phyloP scores from a whole-genome alignment of 2,329 filamentous ascomycete species.

The Ophiognomonia clavigignenti-juglandacearum region DNA sequence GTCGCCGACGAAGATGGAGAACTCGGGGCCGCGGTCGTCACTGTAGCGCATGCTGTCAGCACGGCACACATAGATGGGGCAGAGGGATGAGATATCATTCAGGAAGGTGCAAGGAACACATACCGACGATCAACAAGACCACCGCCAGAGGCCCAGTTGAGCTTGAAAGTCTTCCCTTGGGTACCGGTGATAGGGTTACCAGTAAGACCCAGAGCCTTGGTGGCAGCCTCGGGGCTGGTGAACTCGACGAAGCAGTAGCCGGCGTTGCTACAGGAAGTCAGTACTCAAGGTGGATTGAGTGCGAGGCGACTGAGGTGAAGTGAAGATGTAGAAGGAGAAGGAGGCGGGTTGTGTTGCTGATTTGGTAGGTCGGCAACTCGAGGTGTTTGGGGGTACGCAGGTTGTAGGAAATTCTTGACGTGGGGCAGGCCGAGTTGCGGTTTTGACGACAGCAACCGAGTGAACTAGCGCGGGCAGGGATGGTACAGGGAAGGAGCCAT shows the following conservation, averaged over 20 bases:
- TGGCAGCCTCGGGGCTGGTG: slow-evolving; percentile 72
- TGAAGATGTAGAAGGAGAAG: too few species aligned
- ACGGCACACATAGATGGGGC: too few species aligned
- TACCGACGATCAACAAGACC: slow-evolving; percentile 90
- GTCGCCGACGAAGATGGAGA: slow-evolving; percentile 95
- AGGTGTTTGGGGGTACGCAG: too few species aligned
- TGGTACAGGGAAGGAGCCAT: too few species aligned
- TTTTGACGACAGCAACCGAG: too few species aligned
- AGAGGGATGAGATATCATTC: too few species aligned
- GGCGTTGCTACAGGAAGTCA: slow-evolving; percentile 65
- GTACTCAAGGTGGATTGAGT: not conserved
- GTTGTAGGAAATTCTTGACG: too few species aligned
- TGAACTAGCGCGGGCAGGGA: too few species aligned
- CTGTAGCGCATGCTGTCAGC: slow-evolving; percentile 39
- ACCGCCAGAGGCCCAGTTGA: slow-evolving; percentile 98
- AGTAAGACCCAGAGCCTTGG: slow-evolving; percentile 86
- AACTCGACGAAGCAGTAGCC: slow-evolving; percentile 93
- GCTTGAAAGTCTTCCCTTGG: slow-evolving; percentile 81
- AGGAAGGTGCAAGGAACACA: slow-evolving; percentile 27
- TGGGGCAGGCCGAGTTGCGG: too few species aligned
- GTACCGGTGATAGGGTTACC: slow-evolving; percentile 90
- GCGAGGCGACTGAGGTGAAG: too few species aligned
- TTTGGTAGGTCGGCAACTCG: too few species aligned
- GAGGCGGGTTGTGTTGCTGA: too few species aligned
- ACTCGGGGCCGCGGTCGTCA: slow-evolving; percentile 94